These are phyloP conservation scores for Nicotiana tomentosiformis DNA, from an alignment of 257 asterid genomes.

Conservation along the genomic window DNA sequence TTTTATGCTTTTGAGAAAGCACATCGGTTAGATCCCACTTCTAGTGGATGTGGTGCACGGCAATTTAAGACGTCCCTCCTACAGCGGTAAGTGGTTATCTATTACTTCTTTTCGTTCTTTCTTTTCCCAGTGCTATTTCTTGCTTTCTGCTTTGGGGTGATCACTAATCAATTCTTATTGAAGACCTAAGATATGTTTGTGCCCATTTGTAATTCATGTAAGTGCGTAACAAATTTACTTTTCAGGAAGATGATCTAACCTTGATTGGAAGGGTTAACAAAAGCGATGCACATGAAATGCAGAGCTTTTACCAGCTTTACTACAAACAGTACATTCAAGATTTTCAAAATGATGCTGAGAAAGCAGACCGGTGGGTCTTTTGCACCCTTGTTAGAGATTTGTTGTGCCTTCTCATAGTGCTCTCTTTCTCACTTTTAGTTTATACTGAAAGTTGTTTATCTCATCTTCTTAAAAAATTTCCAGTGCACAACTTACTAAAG, in stretches of 20 bases:
- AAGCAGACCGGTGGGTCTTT: constrained; percentile 73
- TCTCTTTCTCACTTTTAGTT: constrained; percentile 3
- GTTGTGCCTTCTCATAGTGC: background rate
- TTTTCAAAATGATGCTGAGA: constrained; percentile 65
- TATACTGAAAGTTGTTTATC: background rate
- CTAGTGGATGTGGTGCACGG: constrained; percentile 97
- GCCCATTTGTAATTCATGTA: background rate
- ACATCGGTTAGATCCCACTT: constrained; percentile 87
- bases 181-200: background rate
- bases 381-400: constrained; percentile 12
- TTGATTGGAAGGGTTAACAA: constrained; percentile 92
- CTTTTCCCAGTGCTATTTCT: background rate
- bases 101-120: background rate
- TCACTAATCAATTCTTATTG: background rate
- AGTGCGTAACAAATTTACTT: constrained; percentile 8
- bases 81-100: constrained; percentile 71
- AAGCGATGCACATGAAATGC: constrained; percentile 99
- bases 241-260: constrained; percentile 97
- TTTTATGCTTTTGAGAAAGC: constrained; percentile 98
- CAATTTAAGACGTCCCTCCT: constrained; percentile 93
- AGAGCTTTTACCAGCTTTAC: constrained; percentile 97
- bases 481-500: constrained; percentile 97
- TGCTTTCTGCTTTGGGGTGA: background rate
- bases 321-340: constrained; percentile 96
- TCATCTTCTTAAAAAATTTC: constrained; percentile 21